Evolutionary conservation across 139 green algal genomes (phyloP), one percentile per base, ranked within the genome.

Genomic region (Chlorella ohadii): DNA sequence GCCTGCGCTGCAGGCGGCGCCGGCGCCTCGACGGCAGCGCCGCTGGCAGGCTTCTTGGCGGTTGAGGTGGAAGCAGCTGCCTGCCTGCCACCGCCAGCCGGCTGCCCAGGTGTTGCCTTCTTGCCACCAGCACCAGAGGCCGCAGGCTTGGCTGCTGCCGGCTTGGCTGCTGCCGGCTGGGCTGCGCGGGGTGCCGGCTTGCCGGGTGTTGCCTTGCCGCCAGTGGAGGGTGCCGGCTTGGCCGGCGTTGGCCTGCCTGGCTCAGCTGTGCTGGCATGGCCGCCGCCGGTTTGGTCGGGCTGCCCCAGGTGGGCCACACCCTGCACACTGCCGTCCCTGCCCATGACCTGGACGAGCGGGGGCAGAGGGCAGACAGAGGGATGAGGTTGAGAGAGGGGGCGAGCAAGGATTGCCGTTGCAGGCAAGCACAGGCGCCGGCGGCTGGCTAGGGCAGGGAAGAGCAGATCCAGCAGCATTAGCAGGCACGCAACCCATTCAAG

Each of bases 1-100:
- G 82, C 82, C 66, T 34, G 15, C 36, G 56, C 82, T 72, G 82
- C 72, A n/a, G n/a, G n/a, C n/a, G n/a, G n/a, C 47, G 44, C 9
- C n/a, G 51, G 36, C 41, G 72, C 82, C 56, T 57, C 56, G 61
- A 33, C 78, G 33, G n/a, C 57, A 38, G 67, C 33, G 0, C n/a
- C 51, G 27, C 28, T 55, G 39, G 66, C 31, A 57, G 55, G 33
- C 34, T 83, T 59, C 51, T 22, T 59, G 51, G 12, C 51, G 15
- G 12, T 25, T 17, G 47, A 36, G 1, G 51, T 15, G 25, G 63
- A 51, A 2, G 34, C 51, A 27, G 55, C 55, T 34, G 23, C 74
- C 1, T 70, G 41, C 7, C 31, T 33, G 33, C 68, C 68, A 34
- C 36, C 68, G 9, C 22, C 68, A 36, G 68, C 68, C 20, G n/a